phyloP scores from a whole-genome alignment of 208 protist genomes.

The Trichomonas vaginalis region DNA sequence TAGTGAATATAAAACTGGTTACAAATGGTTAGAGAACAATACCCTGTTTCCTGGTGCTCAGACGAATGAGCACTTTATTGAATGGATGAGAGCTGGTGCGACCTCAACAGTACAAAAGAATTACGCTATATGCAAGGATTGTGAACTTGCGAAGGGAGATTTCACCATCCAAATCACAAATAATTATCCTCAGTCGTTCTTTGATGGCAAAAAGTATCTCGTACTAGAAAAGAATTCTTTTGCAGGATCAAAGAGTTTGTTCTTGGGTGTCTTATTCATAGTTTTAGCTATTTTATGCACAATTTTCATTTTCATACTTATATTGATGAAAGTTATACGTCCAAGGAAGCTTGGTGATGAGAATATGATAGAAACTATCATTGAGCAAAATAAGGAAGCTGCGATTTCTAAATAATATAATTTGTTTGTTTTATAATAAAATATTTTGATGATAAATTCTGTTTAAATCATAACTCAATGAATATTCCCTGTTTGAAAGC shows the following conservation, averaged over 20 bases:
- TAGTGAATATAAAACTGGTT: not conserved
- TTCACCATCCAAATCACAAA: not conserved
- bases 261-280: not conserved
- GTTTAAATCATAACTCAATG: too few relatives aligned
- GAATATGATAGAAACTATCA: not conserved
- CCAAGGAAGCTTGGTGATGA: not conserved
- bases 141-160: not conserved
- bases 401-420: not conserved
- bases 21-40: not conserved
- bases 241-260: not conserved
- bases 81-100: not conserved
- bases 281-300: not conserved
- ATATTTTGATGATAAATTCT: too few relatives aligned
- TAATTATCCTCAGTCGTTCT: not conserved
- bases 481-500: too few relatives aligned
- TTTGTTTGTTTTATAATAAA: not conserved
- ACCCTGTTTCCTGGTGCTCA: not conserved
- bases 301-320: not conserved
- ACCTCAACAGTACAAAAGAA: not conserved
- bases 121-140: not conserved
- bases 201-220: not conserved
- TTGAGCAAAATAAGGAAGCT: not conserved
- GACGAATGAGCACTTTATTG: not conserved
- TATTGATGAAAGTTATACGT: not conserved
- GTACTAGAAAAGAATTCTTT: not conserved